phyloP scores from a whole-genome alignment of 257 asterid species.

The Solanum arcanum region DNA sequence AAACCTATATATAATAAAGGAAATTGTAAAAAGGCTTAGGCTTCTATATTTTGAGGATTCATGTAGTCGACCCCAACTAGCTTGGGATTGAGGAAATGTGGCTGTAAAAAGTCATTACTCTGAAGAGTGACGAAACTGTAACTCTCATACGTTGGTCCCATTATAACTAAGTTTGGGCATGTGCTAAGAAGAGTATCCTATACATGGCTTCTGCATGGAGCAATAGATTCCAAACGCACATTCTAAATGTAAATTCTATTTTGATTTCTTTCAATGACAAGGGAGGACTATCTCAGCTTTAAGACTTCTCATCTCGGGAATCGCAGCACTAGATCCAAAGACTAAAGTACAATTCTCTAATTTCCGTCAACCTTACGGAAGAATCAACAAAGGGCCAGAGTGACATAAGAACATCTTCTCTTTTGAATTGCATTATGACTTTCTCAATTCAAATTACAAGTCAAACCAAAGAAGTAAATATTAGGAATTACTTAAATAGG shows the following conservation, averaged over 20 bases:
- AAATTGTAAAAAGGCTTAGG: neutral
- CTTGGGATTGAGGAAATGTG: neutral
- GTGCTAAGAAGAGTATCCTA: neutral
- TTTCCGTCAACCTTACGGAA: neutral
- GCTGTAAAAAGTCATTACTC: neutral
- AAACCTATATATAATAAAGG: neutral
- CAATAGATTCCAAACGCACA: neutral
- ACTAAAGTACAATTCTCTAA: neutral
- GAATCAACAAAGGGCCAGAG: neutral
- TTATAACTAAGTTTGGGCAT: neutral
- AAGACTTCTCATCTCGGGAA: neutral
- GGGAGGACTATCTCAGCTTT: neutral
- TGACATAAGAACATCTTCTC: neutral
- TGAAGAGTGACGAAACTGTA: neutral
- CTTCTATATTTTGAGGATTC: neutral
- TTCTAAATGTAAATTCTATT: neutral
- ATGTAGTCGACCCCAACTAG: neutral
- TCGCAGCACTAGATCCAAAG: neutral
- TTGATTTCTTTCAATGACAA: neutral
- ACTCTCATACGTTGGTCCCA: neutral
- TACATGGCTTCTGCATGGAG: neutral
- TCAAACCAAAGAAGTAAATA: neutral
- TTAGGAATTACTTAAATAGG: neutral
- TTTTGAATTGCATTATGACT: neutral
- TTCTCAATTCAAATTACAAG: neutral